Percentiles rank a stretch among this genome's conserved stretches.
Conservation (phyloP, 208 protist genomes). For the Naegleria fowleri region DNA sequence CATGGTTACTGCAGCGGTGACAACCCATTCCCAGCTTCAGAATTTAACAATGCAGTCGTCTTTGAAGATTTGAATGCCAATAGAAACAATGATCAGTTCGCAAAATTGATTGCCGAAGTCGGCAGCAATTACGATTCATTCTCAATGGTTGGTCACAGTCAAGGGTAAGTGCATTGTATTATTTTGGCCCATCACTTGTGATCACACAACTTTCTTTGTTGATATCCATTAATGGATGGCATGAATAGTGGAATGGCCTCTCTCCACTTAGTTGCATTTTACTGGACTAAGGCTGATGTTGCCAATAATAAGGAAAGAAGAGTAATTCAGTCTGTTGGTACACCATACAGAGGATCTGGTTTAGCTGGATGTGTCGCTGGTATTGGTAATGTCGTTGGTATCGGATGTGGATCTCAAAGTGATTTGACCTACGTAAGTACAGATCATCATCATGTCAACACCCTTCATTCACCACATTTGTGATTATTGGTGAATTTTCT, state of each 20-base stretch:
- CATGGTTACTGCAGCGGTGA: constrained; percentile 37
- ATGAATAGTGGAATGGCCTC: constrained; percentile 37
- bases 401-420: neutral
- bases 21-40: constrained; percentile 21
- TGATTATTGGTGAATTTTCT: constrained; percentile 26
- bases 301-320: neutral
- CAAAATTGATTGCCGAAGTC: constrained; percentile 25
- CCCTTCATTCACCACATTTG: no score
- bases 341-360: constrained; percentile 46
- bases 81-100: constrained; percentile 37
- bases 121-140: neutral
- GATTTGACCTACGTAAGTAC: neutral
- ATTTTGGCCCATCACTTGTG: no score
- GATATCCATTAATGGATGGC: no score
- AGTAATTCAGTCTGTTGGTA: constrained; percentile 48
- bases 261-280: constrained; percentile 41
- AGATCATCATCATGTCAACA: no score
- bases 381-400: constrained; percentile 34
- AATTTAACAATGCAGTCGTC: constrained; percentile 34
- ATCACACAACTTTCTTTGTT: no score
- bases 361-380: constrained; percentile 40
- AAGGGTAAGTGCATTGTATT: constrained; percentile 41
- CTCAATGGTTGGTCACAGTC: constrained; percentile 43
- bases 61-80: constrained; percentile 30
- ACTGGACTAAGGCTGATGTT: constrained; percentile 29